These are phyloP conservation scores for Neurospora sp. DNA, from an alignment of 495 filamentous ascomycete species.

Conservation along the genomic window DNA sequence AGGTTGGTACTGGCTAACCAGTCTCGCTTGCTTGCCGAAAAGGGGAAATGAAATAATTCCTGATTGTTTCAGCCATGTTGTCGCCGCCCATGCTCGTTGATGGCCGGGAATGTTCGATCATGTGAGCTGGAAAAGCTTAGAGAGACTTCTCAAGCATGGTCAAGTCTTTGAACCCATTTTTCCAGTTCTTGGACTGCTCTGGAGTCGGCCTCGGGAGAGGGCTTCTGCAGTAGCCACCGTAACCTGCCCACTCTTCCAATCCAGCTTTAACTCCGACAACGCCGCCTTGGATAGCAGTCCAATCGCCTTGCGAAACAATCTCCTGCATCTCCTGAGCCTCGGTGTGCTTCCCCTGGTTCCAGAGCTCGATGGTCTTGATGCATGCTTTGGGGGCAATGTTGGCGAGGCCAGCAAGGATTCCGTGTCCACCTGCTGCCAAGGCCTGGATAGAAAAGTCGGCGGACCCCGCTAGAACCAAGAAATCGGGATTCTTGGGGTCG, in stretches of 20 bases:
- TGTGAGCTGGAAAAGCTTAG: constrained; percentile 3
- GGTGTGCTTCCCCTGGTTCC: constrained; percentile 51
- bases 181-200: constrained; percentile 50
- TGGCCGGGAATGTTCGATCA: neutral
- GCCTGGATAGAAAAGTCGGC: constrained; percentile 85
- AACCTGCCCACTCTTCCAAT: constrained; percentile 65
- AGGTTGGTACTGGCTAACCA: neutral
- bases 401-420: constrained; percentile 74
- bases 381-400: constrained; percentile 77
- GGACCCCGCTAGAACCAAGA: constrained; percentile 79
- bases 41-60: neutral
- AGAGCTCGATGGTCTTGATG: constrained; percentile 62
- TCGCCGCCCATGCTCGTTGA: neutral
- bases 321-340: constrained; percentile 73
- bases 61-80: neutral
- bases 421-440: constrained; percentile 71
- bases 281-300: constrained; percentile 77
- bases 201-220: constrained; percentile 62
- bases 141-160: constrained; percentile 53
- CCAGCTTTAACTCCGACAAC: constrained; percentile 80
- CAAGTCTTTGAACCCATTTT: constrained; percentile 64
- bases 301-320: constrained; percentile 73
- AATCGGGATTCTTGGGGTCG: constrained; percentile 47
- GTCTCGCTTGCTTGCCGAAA: neutral
- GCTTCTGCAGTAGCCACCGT: constrained; percentile 66